Percentiles rank a stretch among this genome's conserved stretches.
phyloP scores from a whole-genome alignment of 805 yeast genomes.

The Candida piceae region DNA sequence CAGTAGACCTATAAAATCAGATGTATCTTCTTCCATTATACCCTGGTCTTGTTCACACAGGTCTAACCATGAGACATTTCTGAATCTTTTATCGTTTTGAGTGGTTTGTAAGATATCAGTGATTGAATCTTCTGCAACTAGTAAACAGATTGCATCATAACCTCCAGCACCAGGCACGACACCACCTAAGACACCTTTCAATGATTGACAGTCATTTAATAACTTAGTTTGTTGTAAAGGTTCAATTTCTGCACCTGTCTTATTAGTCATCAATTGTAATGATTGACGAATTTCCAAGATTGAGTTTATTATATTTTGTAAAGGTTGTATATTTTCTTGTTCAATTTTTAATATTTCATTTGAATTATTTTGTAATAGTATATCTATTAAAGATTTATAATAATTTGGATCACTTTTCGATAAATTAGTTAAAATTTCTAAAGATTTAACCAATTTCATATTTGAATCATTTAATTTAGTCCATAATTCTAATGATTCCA shows the following conservation, averaged over 20 bases:
- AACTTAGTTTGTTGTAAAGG: slow-evolving; percentile 72
- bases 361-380: too few relatives aligned
- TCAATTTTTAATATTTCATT: too few relatives aligned
- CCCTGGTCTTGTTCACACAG: slow-evolving; percentile 61
- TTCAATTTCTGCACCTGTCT: slow-evolving; percentile 82
- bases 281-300: slow-evolving; percentile 48
- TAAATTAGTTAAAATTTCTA: slow-evolving; percentile 37
- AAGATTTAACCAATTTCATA: slow-evolving; percentile 43
- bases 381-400: slow-evolving; percentile 31
- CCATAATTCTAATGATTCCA: slow-evolving; percentile 50
- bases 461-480: slow-evolving; percentile 54
- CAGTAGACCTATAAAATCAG: slow-evolving; percentile 26
- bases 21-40: slow-evolving; percentile 41
- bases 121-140: slow-evolving; percentile 48
- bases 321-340: slow-evolving; percentile 19
- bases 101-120: slow-evolving; percentile 25
- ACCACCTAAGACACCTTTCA: slow-evolving; percentile 86
- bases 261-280: slow-evolving; percentile 55
- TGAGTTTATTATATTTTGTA: slow-evolving; percentile 35
- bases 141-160: slow-evolving; percentile 80
- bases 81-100: slow-evolving; percentile 28
- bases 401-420: slow-evolving; percentile 25
- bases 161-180: slow-evolving; percentile 99
- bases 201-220: slow-evolving; percentile 48
- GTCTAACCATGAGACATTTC: slow-evolving; percentile 61